These are phyloP conservation scores for Vanrija pseudolonga DNA, from an alignment of 1,284 basidiomycete species.

Conservation along the genomic window DNA sequence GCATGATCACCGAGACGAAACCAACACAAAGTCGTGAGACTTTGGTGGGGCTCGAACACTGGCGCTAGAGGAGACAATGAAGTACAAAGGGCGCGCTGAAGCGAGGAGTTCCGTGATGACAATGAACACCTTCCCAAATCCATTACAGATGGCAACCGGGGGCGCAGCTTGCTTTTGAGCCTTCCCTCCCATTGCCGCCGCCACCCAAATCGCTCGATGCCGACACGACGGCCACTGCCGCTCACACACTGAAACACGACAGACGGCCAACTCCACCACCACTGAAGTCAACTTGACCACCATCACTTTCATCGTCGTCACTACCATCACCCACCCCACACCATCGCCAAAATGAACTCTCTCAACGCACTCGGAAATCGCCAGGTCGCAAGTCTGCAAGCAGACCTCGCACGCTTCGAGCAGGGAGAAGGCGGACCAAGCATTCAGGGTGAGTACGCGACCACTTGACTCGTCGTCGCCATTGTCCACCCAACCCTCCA, in stretches of 20 bases:
- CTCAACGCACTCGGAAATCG: conserved; percentile 88
- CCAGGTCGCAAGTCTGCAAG: conserved; percentile 81
- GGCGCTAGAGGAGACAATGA: conserved; percentile 42
- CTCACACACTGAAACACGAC: neutral
- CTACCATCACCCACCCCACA: neutral
- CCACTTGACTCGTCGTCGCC: too few relatives aligned
- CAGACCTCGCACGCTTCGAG: conserved; percentile 75
- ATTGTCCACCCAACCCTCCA: too few relatives aligned
- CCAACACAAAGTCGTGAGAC: conserved; percentile 37
- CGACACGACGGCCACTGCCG: neutral
- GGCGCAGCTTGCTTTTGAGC: neutral
- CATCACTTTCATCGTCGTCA: neutral
- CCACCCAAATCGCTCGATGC: neutral
- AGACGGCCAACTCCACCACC: neutral
- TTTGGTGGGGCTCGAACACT: conserved; percentile 47
- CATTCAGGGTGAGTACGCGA: conserved; percentile 64
- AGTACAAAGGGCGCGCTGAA: conserved; percentile 41
- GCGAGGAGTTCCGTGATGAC: conserved; percentile 39
- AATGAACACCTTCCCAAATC: conserved; percentile 44
- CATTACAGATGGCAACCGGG: conserved; percentile 30
- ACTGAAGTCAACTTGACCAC: neutral
- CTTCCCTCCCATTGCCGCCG: too few relatives aligned
- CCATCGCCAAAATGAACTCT: conserved; percentile 67
- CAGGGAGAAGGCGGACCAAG: conserved; percentile 75
- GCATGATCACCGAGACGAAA: conserved; percentile 43